Conservation (phyloP, 768 basidiomycete genomes). For the Leccinum uliginosum region DNA sequence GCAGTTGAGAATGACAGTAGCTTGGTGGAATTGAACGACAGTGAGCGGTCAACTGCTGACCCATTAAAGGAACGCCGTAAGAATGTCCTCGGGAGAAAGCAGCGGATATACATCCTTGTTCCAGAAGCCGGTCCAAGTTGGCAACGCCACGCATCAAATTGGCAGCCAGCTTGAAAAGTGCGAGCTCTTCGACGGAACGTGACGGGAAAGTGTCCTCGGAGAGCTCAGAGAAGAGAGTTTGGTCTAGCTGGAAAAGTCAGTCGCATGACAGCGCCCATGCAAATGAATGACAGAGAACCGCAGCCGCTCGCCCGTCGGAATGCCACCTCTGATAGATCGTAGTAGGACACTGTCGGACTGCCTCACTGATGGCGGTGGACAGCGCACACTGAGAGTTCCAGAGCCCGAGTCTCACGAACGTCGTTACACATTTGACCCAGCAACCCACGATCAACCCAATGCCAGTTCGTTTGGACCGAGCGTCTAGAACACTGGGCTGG, state of each 20-base stretch:
- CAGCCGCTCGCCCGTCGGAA: conserved; percentile 3
- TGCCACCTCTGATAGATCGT: not conserved
- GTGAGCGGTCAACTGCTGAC: not conserved
- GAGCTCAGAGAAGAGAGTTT: not conserved
- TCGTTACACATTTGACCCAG: not conserved
- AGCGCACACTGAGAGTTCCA: not conserved
- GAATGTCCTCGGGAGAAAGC: not conserved
- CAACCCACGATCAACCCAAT: not conserved
- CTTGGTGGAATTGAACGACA: not conserved
- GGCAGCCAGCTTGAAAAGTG: not conserved
- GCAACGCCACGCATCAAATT: not conserved
- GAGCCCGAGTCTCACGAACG: not conserved
- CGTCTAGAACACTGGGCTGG: not conserved
- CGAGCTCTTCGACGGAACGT: not conserved
- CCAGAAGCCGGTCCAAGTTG: not conserved
- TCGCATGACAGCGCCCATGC: not conserved
- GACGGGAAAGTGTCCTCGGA: not conserved
- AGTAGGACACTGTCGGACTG: not conserved
- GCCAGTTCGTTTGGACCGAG: not conserved
- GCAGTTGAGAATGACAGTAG: not conserved
- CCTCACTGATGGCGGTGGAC: not conserved
- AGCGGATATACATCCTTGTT: not conserved
- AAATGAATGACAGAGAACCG: not conserved
- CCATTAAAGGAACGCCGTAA: not conserved
- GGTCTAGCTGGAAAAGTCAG: conserved; percentile 1